Conservation (phyloP, 768 basidiomycete species). For the Sporobolomyces pararoseus region DNA sequence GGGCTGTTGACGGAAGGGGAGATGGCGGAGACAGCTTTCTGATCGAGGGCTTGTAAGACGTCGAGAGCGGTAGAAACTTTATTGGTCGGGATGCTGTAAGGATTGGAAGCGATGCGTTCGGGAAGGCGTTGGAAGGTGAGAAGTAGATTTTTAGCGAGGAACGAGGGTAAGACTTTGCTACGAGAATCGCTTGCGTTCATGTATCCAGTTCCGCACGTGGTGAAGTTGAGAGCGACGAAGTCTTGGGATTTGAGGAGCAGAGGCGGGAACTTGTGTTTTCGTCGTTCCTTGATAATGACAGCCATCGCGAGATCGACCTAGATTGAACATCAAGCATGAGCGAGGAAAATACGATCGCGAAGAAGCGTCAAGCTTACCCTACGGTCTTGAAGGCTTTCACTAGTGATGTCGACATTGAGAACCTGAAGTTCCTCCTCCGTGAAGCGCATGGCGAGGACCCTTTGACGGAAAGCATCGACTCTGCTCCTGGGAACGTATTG, state of each 20-base stretch:
- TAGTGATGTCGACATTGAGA: no score
- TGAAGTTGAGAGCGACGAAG: neutral
- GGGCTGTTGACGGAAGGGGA: no score
- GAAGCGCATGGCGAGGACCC: neutral
- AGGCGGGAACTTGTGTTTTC: neutral
- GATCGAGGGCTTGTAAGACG: neutral
- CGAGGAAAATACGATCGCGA: neutral
- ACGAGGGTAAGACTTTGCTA: neutral
- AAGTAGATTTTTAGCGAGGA: neutral
- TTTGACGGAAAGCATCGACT: neutral
- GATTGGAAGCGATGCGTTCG: neutral
- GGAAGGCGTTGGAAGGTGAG: neutral
- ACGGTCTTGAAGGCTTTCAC: no score
- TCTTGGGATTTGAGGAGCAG: neutral
- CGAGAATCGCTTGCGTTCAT: neutral
- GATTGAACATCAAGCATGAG: neutral
- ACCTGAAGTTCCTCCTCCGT: neutral
- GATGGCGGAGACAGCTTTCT: no score
- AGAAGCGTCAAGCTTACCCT: no score
- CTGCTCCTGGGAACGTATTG: no score
- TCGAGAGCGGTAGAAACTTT: neutral
- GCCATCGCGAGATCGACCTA: neutral
- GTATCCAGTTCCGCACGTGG: neutral
- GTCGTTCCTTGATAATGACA: neutral
- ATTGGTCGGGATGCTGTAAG: neutral